Evolutionary conservation across 2,329 filamentous ascomycete genomes (phyloP).

Genomic region (Uncinocarpus reesii): DNA sequence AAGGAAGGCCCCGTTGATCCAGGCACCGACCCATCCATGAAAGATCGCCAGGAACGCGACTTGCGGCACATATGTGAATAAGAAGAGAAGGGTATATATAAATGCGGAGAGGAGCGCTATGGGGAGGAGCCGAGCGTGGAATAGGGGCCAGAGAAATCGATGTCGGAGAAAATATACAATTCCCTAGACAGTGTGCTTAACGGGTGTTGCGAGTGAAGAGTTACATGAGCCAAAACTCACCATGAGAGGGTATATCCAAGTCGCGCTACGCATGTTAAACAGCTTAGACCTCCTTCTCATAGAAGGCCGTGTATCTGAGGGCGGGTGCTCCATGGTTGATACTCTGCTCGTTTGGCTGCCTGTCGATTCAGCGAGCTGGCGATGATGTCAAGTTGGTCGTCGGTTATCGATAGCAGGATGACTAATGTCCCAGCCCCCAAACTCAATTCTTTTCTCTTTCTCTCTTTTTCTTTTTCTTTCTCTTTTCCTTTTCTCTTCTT

Average conservation of each 20-base stretch:
- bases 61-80: conserved; percentile 80
- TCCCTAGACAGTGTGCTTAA: conserved; percentile 47
- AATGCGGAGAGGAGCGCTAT: conserved; percentile 70
- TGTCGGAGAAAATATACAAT: conserved; percentile 72
- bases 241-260: conserved; percentile 41
- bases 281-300: conserved; percentile 15
- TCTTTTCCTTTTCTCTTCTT: conserved; percentile 22
- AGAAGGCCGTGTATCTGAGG: neutral
- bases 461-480: conserved; percentile 17
- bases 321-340: neutral
- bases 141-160: conserved; percentile 71
- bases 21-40: conserved; percentile 68
- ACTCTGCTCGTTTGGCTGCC: neutral
- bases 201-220: neutral
- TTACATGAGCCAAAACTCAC: conserved; percentile 24
- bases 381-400: neutral
- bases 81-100: conserved; percentile 75
- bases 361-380: neutral
- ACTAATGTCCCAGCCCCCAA: neutral
- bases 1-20: conserved; percentile 76
- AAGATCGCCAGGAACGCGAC: conserved; percentile 83
- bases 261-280: conserved; percentile 26
- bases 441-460: neutral
- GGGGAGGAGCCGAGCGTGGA: conserved; percentile 66
- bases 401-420: neutral